Evolutionary conservation across 495 filamentous ascomycete genomes (phyloP), one percentile per base, ranked within the genome.

Genomic region (Penicillium soppii): DNA sequence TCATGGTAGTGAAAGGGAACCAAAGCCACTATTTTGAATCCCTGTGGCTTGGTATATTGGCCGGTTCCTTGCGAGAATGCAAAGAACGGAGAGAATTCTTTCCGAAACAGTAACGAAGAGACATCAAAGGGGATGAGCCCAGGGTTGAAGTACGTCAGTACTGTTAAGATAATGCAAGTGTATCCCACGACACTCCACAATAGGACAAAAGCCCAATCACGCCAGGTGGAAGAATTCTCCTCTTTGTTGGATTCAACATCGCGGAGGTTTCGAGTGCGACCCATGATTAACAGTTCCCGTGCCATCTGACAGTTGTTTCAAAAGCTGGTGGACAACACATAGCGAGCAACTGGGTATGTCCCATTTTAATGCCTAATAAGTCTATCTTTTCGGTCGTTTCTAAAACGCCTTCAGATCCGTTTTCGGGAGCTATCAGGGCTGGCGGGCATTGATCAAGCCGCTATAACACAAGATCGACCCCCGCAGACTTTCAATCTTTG

Each of bases 1-100:
- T 75, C 67, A 54, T 66, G 64, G 37, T 72, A 54, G 41, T 67
- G 71, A 55, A 78, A 80, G 25, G 78, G 78, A 19, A 82, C 71
- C 37, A 82, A 51, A 15, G 70, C 79, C 40, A 80, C 66, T 33
- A 82, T 64, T 23, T 71, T 70, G 20, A 81, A 58, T 3, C 62
- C 68, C 8, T 53, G 43, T 3, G 76, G 75, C 50, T 79, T 80
- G 25, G 66, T 52, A 46, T 69, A 73, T 46, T 60, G 54, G 4
- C 52, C 61, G 7, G 58, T 58, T 4, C 56, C 57, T 2, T 54
- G 58, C 23, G 67, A 70, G 38, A 65, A 70, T 9, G 67, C 67
- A 47, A 56, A 65, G 44, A 68, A 69, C 4, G 66, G 67, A 10
- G 61, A 59, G 1, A 57, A 47, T 7, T 57, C 36, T 27, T 56